Evolutionary conservation across 306 rosid genomes (phyloP), one percentile per base, ranked within the genome.

Genomic region (Glycine tomentella): DNA sequence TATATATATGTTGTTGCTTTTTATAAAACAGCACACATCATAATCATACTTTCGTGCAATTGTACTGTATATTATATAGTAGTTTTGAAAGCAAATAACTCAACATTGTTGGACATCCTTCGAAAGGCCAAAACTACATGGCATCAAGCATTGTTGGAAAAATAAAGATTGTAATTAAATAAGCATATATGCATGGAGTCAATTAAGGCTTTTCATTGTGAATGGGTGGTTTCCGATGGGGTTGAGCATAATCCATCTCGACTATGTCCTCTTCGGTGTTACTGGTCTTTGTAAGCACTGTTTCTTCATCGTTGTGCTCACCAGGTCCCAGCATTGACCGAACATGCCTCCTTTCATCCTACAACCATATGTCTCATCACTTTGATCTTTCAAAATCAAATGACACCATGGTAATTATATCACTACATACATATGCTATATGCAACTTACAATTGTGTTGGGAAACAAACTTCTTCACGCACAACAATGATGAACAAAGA

Each of bases 141-240:
- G 25, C 53, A 56, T 14, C 3, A 36, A 36, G 40, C 40, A 36
- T 36, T 36, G 4, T 25, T 25, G 31, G 63, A 80, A 55, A 73
- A 52, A 20, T 38, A 73, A 25, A 81, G 45, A 75, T 4, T 3
- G 65, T 9, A 50, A 36, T 40, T 12, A 25, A 25, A 25, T 25
- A 25, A 1, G 31, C 31, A 25, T 25, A 25, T 25, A 25, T 25
- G 31, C 31, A 25, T 25, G 31, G 31, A 25, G 31, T 25, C 0
- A 69, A 7, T 84, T 87, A 92, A 62, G 85, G 89, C 62, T 83
- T 89, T 74, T 82, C 76, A 69, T 95, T 95, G 87, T 95, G 99
- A 87, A 95, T 95, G 16, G 99, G 98, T 53, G 99, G 97, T 71
- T 90, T 95, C 50, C 90, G 76, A 69, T 93, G 99, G 78, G 98